Percentiles rank a stretch among this genome's conserved stretches.
Conservation (phyloP, 805 yeast genomes). For the Grigorovia transvaalensis region DNA sequence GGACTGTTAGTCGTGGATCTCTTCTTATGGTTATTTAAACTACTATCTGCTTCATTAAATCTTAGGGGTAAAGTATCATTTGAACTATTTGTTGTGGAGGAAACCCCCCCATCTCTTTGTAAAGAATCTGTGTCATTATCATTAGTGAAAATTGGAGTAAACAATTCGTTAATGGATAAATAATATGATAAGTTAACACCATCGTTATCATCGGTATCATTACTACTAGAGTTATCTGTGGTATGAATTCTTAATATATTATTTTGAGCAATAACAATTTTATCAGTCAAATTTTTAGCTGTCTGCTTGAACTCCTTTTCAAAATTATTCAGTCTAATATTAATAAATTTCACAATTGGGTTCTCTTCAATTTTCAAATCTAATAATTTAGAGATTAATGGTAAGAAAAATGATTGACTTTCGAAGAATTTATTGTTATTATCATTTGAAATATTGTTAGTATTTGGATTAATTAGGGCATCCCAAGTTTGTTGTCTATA, state of each 20-base stretch:
- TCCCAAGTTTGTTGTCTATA: constrained; percentile 50
- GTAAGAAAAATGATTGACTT: constrained; percentile 28
- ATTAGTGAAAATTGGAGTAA: not conserved
- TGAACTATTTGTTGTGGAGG: not conserved
- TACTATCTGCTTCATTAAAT: not conserved
- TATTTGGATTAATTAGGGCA: constrained; percentile 25
- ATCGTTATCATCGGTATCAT: constrained; percentile 10
- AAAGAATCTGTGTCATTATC: not conserved
- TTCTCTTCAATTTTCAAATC: constrained; percentile 56
- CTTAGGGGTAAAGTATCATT: constrained; percentile 7
- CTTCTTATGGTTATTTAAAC: not conserved
- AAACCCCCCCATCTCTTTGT: not conserved
- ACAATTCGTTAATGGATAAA: constrained; percentile 16
- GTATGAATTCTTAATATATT: constrained; percentile 25
- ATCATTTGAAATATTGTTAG: constrained; percentile 6
- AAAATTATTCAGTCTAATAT: constrained; percentile 37
- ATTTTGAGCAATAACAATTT: constrained; percentile 33
- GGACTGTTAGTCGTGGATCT: not conserved
- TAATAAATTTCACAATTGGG: constrained; percentile 56
- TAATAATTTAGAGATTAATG: constrained; percentile 42
- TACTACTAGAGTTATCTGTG: constrained; percentile 7
- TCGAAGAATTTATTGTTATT: constrained; percentile 3
- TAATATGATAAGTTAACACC: constrained; percentile 30
- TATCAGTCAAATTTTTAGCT: constrained; percentile 33
- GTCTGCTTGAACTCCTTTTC: constrained; percentile 31